Evolutionary conservation across 2,329 filamentous ascomycete genomes (phyloP), one percentile per base, ranked within the genome.

Genomic region (Fusarium graminum): DNA sequence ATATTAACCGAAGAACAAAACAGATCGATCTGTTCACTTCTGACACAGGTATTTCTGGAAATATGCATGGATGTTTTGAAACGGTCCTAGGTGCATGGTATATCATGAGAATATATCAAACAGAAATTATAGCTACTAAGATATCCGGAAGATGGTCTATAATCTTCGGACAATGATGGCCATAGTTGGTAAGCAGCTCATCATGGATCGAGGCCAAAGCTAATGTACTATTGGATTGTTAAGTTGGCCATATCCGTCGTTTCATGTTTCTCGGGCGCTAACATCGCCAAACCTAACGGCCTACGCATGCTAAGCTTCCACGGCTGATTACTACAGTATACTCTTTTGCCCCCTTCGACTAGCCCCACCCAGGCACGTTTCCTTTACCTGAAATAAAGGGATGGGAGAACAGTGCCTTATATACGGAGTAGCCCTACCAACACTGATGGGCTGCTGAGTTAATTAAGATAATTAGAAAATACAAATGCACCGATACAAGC

Each of bases 251-350:
- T 36, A 36, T 36, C 16, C 16, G 12, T 65, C 43, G 71, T 73
- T 73, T 73, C 71, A 73, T 61, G 69, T 71, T 73, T 73, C 63
- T 67, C 67, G 43, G 59, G 59, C 59, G 52, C 71, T 73, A 72
- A 72, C 61, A 63, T 67, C 54, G 56, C 67, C 62, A 69, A 58
- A 67, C 56, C 54, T 50, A 57, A 68, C 62, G 67, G 67, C 46
- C 52, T 57, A 45, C 67, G 61, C 67, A 65, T 65, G 42, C 70
- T 58, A 67, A 59, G 59, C 50, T 57, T 67, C 50, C 26, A 50
- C 43, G 38, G 34, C 44, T 50, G 28, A 59, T 59, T 44, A 34
- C 50, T 42, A n/a, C n/a, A n/a, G n/a, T n/a, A n/a, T n/a, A n/a
- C n/a, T n/a, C n/a, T 26, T 56, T 47, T 50, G 42, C 22, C 47